phyloP scores from a whole-genome alignment of 768 basidiomycete genomes.

The Lentinus brumalis region DNA sequence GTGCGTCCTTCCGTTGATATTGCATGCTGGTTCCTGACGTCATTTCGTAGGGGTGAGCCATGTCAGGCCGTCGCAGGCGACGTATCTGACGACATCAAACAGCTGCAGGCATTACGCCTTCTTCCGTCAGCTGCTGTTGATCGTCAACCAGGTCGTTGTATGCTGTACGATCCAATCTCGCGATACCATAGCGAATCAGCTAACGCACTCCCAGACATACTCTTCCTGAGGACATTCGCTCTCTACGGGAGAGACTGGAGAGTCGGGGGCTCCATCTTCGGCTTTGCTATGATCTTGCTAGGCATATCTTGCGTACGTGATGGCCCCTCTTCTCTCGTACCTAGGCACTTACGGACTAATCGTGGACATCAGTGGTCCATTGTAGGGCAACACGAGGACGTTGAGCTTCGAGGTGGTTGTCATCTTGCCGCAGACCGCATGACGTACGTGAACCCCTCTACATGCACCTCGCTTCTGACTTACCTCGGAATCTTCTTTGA shows the following conservation, averaged over 20 bases:
- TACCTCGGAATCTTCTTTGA: background rate
- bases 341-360: background rate
- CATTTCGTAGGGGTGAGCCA: conserved; percentile 21
- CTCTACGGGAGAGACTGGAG: conserved; percentile 45
- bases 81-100: background rate
- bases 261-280: conserved; percentile 39
- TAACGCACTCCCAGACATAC: conserved; percentile 25
- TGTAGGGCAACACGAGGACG: conserved; percentile 34
- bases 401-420: conserved; percentile 26
- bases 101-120: conserved; percentile 44
- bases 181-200: background rate
- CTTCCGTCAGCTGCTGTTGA: conserved; percentile 44
- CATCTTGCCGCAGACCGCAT: conserved; percentile 14
- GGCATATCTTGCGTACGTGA: conserved; percentile 40
- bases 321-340: background rate
- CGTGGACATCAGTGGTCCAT: conserved; percentile 43
- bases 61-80: background rate
- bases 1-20: conserved; percentile 13
- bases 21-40: background rate
- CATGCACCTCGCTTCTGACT: background rate
- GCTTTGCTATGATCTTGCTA: conserved; percentile 33
- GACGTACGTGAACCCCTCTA: conserved; percentile 24
- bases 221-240: conserved; percentile 52
- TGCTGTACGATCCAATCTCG: conserved; percentile 37
- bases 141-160: conserved; percentile 48